Evolutionary conservation across 2,329 filamentous ascomycete species (phyloP).

Genomic region (Fusarium keratoplasticum): DNA sequence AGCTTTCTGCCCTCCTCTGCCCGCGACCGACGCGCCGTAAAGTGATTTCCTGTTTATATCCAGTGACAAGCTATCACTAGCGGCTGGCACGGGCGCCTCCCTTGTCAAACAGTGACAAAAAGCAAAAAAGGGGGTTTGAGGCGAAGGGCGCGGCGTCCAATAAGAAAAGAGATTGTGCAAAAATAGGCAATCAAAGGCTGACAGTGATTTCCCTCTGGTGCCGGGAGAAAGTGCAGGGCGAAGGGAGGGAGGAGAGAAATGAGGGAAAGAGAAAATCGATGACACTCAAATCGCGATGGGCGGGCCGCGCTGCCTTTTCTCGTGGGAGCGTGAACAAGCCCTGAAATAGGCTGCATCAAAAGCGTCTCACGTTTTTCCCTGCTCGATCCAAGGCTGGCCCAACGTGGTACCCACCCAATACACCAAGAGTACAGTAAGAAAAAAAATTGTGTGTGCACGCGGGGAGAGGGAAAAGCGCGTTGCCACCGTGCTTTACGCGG

Average conservation of each 20-base stretch:
- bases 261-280: slow-evolving; percentile 24
- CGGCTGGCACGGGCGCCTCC: slow-evolving; percentile 43
- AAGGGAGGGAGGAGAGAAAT: neutral
- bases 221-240: neutral
- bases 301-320: slow-evolving; percentile 27
- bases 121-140: slow-evolving; percentile 36
- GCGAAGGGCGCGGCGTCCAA: slow-evolving; percentile 15
- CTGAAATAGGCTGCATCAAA: slow-evolving; percentile 14
- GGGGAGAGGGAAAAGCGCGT: slow-evolving; percentile 31
- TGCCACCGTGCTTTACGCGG: slow-evolving; percentile 36
- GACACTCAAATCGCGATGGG: slow-evolving; percentile 32
- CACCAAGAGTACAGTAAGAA: neutral
- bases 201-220: neutral
- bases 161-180: slow-evolving; percentile 22
- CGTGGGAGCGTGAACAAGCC: slow-evolving; percentile 29
- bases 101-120: slow-evolving; percentile 37
- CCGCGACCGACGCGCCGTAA: slow-evolving; percentile 41
- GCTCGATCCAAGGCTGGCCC: slow-evolving; percentile 14
- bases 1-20: slow-evolving; percentile 22
- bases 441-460: slow-evolving; percentile 30
- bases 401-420: slow-evolving; percentile 19
- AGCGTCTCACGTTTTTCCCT: slow-evolving; percentile 24
- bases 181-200: slow-evolving; percentile 30
- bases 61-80: slow-evolving; percentile 42
- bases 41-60: slow-evolving; percentile 42